These are phyloP conservation scores for Saccharata proteae DNA, from an alignment of 2,329 filamentous ascomycete species.

Conservation along the genomic window DNA sequence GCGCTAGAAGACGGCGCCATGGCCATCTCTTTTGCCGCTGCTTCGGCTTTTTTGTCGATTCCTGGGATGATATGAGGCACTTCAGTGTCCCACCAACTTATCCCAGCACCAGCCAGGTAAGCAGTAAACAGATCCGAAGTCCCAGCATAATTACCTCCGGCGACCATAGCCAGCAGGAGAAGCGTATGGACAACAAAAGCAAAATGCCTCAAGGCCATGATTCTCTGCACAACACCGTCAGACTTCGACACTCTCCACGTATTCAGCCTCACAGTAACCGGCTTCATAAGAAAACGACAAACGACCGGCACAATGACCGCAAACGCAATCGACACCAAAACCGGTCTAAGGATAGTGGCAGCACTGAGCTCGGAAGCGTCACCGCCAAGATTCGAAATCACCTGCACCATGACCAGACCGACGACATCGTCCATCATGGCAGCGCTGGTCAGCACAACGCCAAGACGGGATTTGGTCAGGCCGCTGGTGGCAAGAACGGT, in stretches of 20 bases:
- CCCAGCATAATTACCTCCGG: constrained; percentile 45
- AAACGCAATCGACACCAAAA: constrained; percentile 43
- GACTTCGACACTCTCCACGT: constrained; percentile 15
- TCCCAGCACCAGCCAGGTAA: constrained; percentile 44
- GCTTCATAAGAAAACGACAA: constrained; percentile 35
- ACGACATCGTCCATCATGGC: constrained; percentile 77
- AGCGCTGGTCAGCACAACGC: constrained; percentile 53
- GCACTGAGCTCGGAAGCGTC: constrained; percentile 21
- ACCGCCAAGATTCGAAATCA: constrained; percentile 54
- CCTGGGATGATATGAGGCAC: constrained; percentile 15
- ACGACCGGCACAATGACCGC: constrained; percentile 34
- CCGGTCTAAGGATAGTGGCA: constrained; percentile 36
- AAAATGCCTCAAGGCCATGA: constrained; percentile 21
- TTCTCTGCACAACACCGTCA: constrained; percentile 11
- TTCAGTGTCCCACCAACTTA: constrained; percentile 48
- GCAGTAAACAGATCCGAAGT: constrained; percentile 52
- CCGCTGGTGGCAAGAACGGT: constrained; percentile 50
- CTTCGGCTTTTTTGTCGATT: not conserved
- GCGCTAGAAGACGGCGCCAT: not conserved
- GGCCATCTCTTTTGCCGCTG: too few relatives aligned
- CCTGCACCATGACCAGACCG: constrained; percentile 63
- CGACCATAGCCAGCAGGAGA: constrained; percentile 38
- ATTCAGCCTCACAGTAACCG: constrained; percentile 28
- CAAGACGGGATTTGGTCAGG: constrained; percentile 43
- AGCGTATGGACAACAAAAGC: constrained; percentile 37